Conservation (phyloP, 1,284 basidiomycete genomes). For the Leucoagaricus sp. region DNA sequence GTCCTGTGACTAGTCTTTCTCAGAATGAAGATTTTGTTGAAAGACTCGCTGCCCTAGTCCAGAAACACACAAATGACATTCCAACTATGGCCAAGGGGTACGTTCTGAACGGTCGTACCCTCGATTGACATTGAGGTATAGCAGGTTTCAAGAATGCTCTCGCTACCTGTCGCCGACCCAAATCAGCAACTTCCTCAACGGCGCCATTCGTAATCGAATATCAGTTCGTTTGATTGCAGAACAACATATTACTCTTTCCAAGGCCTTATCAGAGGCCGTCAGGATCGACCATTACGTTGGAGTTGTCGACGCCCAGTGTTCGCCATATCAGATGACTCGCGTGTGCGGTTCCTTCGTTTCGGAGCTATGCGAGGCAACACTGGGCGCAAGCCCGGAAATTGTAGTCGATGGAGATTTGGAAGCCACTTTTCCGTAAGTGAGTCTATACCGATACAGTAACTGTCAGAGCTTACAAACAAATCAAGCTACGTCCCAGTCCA, state of each 20-base stretch:
- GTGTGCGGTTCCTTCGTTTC: constrained; percentile 82
- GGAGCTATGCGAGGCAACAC: constrained; percentile 85
- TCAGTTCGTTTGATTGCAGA: constrained; percentile 90
- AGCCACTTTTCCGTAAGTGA: constrained; percentile 75
- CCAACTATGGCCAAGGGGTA: constrained; percentile 89
- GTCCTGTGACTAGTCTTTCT: constrained; percentile 62
- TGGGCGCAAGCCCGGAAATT: constrained; percentile 71
- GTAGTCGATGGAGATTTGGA: constrained; percentile 69
- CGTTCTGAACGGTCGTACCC: constrained; percentile 23
- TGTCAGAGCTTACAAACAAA: constrained; percentile 17
- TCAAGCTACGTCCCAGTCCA: constrained; percentile 85
- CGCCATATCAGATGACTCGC: constrained; percentile 68
- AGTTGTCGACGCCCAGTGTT: constrained; percentile 70
- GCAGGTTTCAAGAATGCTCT: constrained; percentile 84
- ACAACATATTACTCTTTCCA: constrained; percentile 86
- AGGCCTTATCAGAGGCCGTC: constrained; percentile 49
- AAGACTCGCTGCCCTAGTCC: constrained; percentile 71
- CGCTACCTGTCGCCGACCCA: constrained; percentile 81
- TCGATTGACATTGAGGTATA: constrained; percentile 1
- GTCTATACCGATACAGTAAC: constrained; percentile 17
- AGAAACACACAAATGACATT: constrained; percentile 83
- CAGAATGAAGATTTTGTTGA: constrained; percentile 74
- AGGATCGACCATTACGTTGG: constrained; percentile 48
- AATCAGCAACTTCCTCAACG: constrained; percentile 80
- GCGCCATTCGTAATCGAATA: constrained; percentile 84